Evolutionary conservation across 352 stramenopile species (phyloP), one percentile per base, ranked within the genome.

Genomic region (Pythium biforme): DNA sequence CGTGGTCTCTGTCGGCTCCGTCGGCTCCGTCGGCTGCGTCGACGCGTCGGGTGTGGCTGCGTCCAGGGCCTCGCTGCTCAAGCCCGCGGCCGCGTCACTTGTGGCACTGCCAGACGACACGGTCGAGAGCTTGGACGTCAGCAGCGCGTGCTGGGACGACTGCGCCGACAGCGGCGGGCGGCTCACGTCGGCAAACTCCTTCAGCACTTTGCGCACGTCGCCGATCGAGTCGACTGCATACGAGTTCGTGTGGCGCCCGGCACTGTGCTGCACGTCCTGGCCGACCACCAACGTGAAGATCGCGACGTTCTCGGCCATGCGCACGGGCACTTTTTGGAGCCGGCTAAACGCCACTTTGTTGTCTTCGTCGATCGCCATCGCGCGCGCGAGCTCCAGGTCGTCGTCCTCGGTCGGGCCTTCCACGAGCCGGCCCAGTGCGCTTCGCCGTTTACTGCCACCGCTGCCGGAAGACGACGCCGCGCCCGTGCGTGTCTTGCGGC

Each of bases 291-390:
- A 74, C 20, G 79, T 85, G 62, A 86, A 92, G 20, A 90, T 84
- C 23, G 77, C 68, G n/a, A 85, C 82, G 40, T 86, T 65, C 40
- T 88, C 77, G 5, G 82, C 77, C 48, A 92, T 69, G 29, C 76
- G 77, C 33, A 92, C 75, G 5, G 82, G 82, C 29, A 92, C 79
- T 37, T 90, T 90, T 39, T 92, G 82, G 48, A 92, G 72, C 2
- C 77, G 82, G 48, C 78, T 92, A 46, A 92, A 92, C 6, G 77
- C 73, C 20, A 92, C 82, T 54, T 89, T 90, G 64, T 92, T 90
- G 60, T 92, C 82, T 52, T 87, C 80, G 29, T 92, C 78, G n/a
- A 89, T 57, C 12, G 74, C 60, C 15, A 33, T 57, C 3, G 48
- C 57, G 4, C 70, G 61, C 1, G 46, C 60, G 5, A 64, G 61